Base-by-base conservation (phyloP, 2,329 filamentous ascomycete genomes). In the Sphaerulina musiva region DNA sequence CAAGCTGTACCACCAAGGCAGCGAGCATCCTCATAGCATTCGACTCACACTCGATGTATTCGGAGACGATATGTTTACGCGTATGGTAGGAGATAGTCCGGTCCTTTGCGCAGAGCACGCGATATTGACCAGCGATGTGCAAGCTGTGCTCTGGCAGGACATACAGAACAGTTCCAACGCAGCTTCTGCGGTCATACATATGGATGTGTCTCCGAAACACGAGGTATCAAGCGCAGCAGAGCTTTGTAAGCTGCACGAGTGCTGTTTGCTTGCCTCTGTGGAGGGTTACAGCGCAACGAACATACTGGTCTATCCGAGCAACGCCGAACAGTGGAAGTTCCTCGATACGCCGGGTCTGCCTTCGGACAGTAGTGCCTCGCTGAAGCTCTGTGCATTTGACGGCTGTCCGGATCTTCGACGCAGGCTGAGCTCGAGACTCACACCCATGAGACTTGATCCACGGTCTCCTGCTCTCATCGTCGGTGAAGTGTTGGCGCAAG, bases 301-400 rank as follows among this genome's bases (percentile, higher is more conserved):
- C 10, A 53, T 66, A 50, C 44, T 68, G 1, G 51, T 68, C 9
- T 66, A 66, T 46, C 63, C 66, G 9, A 54, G 56, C 38, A 57
- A 53, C 14, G 55, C 54, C 3, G 61, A 64, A n/a, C 58, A 60
- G 17, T 69, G 64, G 64, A 61, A 56, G 9, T 66, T 65, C 46
- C 49, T 68, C 4, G 58, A 59, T 1, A 47, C 53, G 11, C 12
- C 40, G 4, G 53, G 42, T 7, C 36, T 53, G 10, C 42, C 45
- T n/a, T 31, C 47, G 4, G 44, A 50, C 7, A 29, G 44, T 11
- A 51, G 48, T 5, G 57, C 40, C 5, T 46, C 49, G 6, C 51
- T 62, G 23, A 54, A 52, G 4, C 59, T 59, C 20, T 54, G 47
- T 10, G 46, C 55, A 8, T 61, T 62, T 34, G 42, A 45, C 11